Conservation (phyloP, 352 stramenopile genomes). For the Phytophthora idaei region DNA sequence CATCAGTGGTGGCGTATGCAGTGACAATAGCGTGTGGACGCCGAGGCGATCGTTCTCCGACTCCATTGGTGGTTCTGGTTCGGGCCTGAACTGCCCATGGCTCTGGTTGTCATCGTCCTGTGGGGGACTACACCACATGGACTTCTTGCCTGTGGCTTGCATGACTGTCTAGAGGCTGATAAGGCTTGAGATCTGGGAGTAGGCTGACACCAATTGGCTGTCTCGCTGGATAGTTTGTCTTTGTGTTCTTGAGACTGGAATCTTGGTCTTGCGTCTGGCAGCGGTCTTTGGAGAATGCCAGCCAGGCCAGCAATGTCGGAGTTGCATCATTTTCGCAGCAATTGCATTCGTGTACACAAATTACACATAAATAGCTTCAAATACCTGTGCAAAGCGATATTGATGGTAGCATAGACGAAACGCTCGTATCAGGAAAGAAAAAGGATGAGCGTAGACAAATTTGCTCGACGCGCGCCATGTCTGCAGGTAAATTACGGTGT, state of each 20-base stretch:
- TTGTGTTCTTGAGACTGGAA: constrained; percentile 21
- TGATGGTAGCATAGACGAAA: neutral
- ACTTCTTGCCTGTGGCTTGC: constrained; percentile 18
- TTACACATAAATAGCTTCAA: constrained; percentile 32
- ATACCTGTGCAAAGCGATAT: constrained; percentile 25
- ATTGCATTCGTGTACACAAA: constrained; percentile 35
- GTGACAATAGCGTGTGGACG: constrained; percentile 28
- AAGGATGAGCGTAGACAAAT: neutral
- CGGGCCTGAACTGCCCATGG: constrained; percentile 18
- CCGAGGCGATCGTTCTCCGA: constrained; percentile 24
- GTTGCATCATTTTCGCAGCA: constrained; percentile 19
- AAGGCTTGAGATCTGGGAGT: constrained; percentile 1
- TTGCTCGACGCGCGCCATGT: constrained; percentile 9
- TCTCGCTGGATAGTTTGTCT: constrained; percentile 15
- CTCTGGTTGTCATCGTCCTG: constrained; percentile 12
- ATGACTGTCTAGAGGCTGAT: constrained; percentile 11
- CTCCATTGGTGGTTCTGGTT: constrained; percentile 25
- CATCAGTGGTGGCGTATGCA: constrained; percentile 32
- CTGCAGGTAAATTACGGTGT: neutral
- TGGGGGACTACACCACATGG: constrained; percentile 34
- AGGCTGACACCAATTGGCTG: neutral
- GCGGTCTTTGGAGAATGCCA: constrained; percentile 40
- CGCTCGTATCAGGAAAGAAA: neutral
- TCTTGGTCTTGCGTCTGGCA: constrained; percentile 22
- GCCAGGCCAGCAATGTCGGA: constrained; percentile 2